Percentiles rank a stretch among this genome's conserved stretches.
phyloP scores from a whole-genome alignment of 2,329 filamentous ascomycete genomes.

The Cadophora luteo-olivacea region DNA sequence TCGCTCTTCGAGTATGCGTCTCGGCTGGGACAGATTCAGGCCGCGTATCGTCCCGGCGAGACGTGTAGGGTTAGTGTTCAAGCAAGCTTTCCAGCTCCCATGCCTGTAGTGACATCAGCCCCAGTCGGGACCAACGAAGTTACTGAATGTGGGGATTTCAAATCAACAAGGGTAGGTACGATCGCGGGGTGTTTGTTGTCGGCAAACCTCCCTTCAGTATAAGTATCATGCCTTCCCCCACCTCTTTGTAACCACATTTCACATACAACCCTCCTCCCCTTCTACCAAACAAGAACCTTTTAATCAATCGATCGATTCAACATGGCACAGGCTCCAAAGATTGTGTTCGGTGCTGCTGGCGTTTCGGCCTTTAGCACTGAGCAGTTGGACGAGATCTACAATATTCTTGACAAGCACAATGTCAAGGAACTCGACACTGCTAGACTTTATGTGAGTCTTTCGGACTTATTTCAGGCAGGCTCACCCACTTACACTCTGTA shows the following conservation, averaged over 20 bases:
- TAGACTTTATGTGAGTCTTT: conserved; percentile 32
- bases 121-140: neutral
- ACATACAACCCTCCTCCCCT: neutral
- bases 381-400: conserved; percentile 20
- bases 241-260: too few relatives aligned
- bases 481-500: conserved; percentile 18
- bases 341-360: conserved; percentile 25
- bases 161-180: neutral
- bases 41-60: too few relatives aligned
- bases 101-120: neutral
- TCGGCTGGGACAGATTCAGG: too few relatives aligned
- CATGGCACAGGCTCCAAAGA: conserved; percentile 26
- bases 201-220: conserved; percentile 5
- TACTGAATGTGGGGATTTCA: neutral
- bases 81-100: neutral
- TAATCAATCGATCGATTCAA: neutral
- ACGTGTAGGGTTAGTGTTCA: neutral
- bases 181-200: neutral
- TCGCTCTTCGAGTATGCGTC: too few relatives aligned
- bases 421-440: conserved; percentile 39
- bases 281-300: neutral
- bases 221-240: conserved; percentile 7
- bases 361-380: conserved; percentile 11
- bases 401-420: conserved; percentile 34
- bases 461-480: neutral